Conservation (phyloP, 139 green algal species). For the Penium margaritaceum region DNA sequence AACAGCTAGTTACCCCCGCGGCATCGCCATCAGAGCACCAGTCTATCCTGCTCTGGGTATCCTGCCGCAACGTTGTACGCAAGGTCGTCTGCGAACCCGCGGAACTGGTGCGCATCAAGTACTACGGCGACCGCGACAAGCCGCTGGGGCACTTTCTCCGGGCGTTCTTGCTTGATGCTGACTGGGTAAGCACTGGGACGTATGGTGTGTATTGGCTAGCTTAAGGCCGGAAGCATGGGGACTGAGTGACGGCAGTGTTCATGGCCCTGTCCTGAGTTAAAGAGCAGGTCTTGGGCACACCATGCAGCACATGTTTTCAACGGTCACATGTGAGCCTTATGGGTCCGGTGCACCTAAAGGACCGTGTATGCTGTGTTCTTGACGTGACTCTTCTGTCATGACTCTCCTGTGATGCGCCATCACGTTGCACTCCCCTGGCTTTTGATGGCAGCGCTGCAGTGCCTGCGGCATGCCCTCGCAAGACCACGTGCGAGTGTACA, state of each 20-base stretch:
- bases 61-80: background rate
- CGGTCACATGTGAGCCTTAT: too few relatives aligned
- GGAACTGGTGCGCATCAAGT: constrained; percentile 24
- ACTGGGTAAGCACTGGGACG: constrained; percentile 1
- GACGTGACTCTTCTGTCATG: too few relatives aligned
- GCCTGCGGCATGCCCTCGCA: background rate
- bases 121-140: constrained; percentile 33
- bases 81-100: constrained; percentile 25
- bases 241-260: too few relatives aligned
- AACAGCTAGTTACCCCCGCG: background rate
- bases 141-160: constrained; percentile 30
- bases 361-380: too few relatives aligned
- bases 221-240: too few relatives aligned
- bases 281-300: too few relatives aligned
- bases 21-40: constrained; percentile 21
- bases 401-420: too few relatives aligned
- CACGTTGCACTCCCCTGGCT: too few relatives aligned
- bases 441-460: background rate
- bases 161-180: constrained; percentile 15
- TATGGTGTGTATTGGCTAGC: too few relatives aligned
- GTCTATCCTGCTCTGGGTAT: constrained; percentile 27
- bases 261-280: too few relatives aligned
- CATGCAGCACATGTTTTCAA: too few relatives aligned
- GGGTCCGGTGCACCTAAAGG: too few relatives aligned
- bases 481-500: constrained; percentile 24